A percentile compares a stretch with the other conserved stretches of the same genome.
Conservation (phyloP, 2,329 filamentous ascomycete species). For the Alternaria incomplexa region DNA sequence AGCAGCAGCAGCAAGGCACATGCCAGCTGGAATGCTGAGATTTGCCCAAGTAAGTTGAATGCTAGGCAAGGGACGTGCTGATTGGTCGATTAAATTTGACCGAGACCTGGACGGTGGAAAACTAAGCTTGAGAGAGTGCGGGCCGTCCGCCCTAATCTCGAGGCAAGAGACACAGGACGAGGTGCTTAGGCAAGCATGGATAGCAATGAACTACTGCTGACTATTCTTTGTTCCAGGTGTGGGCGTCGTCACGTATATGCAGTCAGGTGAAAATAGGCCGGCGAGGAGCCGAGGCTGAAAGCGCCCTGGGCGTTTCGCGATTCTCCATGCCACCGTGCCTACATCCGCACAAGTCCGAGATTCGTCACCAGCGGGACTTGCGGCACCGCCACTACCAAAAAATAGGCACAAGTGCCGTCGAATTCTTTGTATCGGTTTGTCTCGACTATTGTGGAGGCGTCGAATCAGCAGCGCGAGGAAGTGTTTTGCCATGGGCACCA, state of each 20-base stretch:
- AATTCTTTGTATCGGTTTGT: slow-evolving; percentile 9
- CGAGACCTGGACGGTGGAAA: slow-evolving; percentile 30
- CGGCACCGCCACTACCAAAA: slow-evolving; percentile 33
- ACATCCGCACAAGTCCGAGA: slow-evolving; percentile 39
- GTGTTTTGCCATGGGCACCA: slow-evolving; percentile 26
- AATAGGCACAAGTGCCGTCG: slow-evolving; percentile 19
- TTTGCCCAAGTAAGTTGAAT: slow-evolving; percentile 12
- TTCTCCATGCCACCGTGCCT: slow-evolving; percentile 26
- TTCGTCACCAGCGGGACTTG: slow-evolving; percentile 39
- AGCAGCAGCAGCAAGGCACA: slow-evolving; percentile 42
- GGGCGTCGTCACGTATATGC: slow-evolving; percentile 15
- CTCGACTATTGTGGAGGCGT: slow-evolving; percentile 13
- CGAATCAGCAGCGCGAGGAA: slow-evolving; percentile 28
- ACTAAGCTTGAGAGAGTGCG: slow-evolving; percentile 31
- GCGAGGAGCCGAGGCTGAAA: slow-evolving; percentile 25
- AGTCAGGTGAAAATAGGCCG: slow-evolving; percentile 18
- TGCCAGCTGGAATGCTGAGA: slow-evolving; percentile 22
- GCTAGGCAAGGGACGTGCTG: slow-evolving; percentile 15
- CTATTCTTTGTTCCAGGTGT: slow-evolving; percentile 13
- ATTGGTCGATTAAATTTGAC: slow-evolving; percentile 30
- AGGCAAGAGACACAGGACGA: slow-evolving; percentile 7
- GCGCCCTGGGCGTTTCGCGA: slow-evolving; percentile 26
- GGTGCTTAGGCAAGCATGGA: slow-evolving; percentile 18
- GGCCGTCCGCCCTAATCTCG: slow-evolving; percentile 31
- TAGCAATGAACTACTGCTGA: slow-evolving; percentile 9